Base-by-base conservation (phyloP, 139 green algal genomes). In the Chlorella sp. region DNA sequence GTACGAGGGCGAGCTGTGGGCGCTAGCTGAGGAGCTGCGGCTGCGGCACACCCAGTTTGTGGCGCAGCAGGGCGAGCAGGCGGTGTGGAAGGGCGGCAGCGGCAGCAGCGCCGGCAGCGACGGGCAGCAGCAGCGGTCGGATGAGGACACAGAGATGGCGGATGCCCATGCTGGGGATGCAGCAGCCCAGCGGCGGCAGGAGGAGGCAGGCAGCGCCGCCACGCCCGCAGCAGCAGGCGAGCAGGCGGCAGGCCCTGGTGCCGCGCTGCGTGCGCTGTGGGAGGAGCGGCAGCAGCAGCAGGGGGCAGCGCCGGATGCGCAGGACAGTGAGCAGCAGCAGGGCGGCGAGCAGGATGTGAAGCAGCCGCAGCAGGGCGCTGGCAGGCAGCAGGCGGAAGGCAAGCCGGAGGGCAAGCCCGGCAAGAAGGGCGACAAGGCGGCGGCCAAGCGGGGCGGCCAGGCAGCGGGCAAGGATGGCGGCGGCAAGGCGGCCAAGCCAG, bases 21-120 rank as follows among this genome's bases (percentile, higher is more conserved):
- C 19, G 0, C 70, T 86, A 17, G 32, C 73, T 24, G 81, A 80
- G 28, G 81, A 86, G 81, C 70, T 86, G 54, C 81, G 72, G 40
- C 81, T 86, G 56, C 54, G 81, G 72, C 70, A 81, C 19, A 19
- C 48, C 5, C 81, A 86, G 58, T 80, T 86, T 73, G 40, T 20
- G 6, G 56, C 70, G 30, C 54, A 67, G 58, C 81, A 43, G 0
- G 79, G 64, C 51, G 51, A 60, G 41, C 36, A 17, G 9, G 56
- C 40, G 26, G 60, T 83, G 77, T 83, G 77, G 77, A 74, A 74
- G 17, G 34, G 62, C 34, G 54, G 76, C 54, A 54, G 54, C 54
- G 11, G 54, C 76, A 16, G 75, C 70, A 32, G 22, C 11, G 34
- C 1, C 6, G 36, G 76, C 34, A 30, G 11, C 36, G 13, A 6